Conservation (phyloP, 2,329 filamentous ascomycete genomes). For the Gnomoniopsis smithogilvyi region DNA sequence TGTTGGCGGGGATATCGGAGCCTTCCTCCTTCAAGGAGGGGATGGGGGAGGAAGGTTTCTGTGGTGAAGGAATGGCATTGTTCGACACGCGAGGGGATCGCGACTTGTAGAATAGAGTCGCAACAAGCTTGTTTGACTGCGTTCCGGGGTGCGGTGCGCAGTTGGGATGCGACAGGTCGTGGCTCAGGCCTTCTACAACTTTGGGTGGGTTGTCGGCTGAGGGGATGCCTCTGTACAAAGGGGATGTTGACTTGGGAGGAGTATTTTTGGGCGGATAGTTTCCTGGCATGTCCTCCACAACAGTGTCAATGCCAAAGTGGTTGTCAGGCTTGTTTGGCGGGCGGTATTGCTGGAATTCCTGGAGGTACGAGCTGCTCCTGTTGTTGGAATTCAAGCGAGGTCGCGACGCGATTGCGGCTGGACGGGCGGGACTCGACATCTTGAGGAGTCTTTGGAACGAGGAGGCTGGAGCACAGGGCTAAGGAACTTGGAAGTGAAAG, state of each 20-base stretch:
- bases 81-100: conserved; percentile 29
- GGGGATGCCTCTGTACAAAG: conserved; percentile 58
- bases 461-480: no score
- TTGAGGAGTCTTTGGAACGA: neutral
- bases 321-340: conserved; percentile 51
- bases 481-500: neutral
- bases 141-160: conserved; percentile 52
- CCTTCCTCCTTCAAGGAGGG: conserved; percentile 28
- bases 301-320: conserved; percentile 62
- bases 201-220: conserved; percentile 56
- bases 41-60: conserved; percentile 29
- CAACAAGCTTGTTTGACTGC: conserved; percentile 51
- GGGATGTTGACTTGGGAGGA: conserved; percentile 24
- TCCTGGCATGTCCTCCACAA: conserved; percentile 53
- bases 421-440: conserved; percentile 26
- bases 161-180: conserved; percentile 61
- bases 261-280: conserved; percentile 29
- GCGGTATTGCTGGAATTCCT: conserved; percentile 62
- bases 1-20: conserved; percentile 46
- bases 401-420: conserved; percentile 30
- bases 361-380: conserved; percentile 61
- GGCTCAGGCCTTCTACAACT: conserved; percentile 60
- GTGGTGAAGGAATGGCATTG: conserved; percentile 32
- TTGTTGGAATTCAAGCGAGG: conserved; percentile 48
- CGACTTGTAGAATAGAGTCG: conserved; percentile 62